Base-by-base conservation (phyloP, 2,329 filamentous ascomycete genomes). In the Hypoxylon sp. region DNA sequence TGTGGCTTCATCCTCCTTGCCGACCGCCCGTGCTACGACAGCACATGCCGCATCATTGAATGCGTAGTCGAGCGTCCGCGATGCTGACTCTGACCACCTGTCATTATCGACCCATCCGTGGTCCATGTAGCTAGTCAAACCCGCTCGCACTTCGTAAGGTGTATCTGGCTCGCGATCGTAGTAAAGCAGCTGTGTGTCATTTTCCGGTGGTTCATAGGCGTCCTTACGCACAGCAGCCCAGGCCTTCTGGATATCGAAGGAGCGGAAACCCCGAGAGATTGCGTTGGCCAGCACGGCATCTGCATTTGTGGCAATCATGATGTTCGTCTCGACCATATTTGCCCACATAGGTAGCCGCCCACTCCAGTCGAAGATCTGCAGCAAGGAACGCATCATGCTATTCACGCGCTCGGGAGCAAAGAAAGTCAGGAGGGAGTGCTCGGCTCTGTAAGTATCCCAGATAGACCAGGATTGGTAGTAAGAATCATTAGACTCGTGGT, bases 401-500 rank as follows among this genome's bases (percentile, higher is more conserved):
- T 84, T 82, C 14, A 84, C 81, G 17, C 81, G 77, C 57, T 84
- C 83, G 0, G 83, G 83, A 0, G 82, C 83, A 53, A 85, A 83
- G 0, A 85, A 63, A 0, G 83, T 82, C 0, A 85, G 71, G 0
- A 85, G 74, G 0, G 82, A 82, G 62, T 85, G 83, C 59, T 84
- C 83, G 0, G 83, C 83, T 3, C 83, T 77, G 68, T 83, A 85
- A 0, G 83, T 85, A 59, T 85, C 83, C 83, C 83, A 85, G 54
- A 85, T 84, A 1, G 81, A 84, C 83, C 83, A 85, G 0, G 82
- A 84, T 67, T 85, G 83, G 65, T 84, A 84, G 70, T 85, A 85
- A 0, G 81, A 83, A 48, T 85, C 82, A 33, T 81, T 77, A 3
- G 70, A 75, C 9, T 74, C 74, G 48, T 84, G 81, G 0, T 84